phyloP scores from a whole-genome alignment of 176 grass and related monocot species.

The Canna indica region DNA sequence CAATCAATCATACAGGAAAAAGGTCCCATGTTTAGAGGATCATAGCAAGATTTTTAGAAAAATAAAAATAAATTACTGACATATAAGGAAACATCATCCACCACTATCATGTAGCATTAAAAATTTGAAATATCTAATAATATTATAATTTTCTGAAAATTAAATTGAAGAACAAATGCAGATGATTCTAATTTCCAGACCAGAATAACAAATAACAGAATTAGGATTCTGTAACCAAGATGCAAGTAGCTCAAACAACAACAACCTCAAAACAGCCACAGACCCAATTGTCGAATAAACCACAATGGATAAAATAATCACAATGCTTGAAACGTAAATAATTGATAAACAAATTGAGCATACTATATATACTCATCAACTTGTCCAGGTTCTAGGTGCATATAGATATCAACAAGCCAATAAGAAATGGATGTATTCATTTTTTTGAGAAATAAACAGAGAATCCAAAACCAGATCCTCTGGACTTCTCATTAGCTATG shows the following conservation, averaged over 20 bases:
- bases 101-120: background rate
- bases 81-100: background rate
- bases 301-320: background rate
- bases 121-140: background rate
- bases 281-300: background rate
- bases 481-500: too few relatives aligned
- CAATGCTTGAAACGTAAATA: background rate
- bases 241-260: background rate
- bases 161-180: background rate
- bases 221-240: background rate
- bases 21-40: background rate
- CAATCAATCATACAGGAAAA: background rate
- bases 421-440: too few relatives aligned
- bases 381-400: background rate
- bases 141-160: background rate
- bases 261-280: background rate
- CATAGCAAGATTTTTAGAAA: constrained; percentile 1
- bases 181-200: background rate
- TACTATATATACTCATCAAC: background rate
- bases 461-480: too few relatives aligned
- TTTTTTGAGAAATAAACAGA: too few relatives aligned
- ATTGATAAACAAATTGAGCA: background rate
- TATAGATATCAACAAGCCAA: too few relatives aligned
- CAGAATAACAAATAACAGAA: background rate
- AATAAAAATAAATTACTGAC: background rate